Base-by-base conservation (phyloP, 768 basidiomycete genomes). In the Naganishia vaughanmartiniae region DNA sequence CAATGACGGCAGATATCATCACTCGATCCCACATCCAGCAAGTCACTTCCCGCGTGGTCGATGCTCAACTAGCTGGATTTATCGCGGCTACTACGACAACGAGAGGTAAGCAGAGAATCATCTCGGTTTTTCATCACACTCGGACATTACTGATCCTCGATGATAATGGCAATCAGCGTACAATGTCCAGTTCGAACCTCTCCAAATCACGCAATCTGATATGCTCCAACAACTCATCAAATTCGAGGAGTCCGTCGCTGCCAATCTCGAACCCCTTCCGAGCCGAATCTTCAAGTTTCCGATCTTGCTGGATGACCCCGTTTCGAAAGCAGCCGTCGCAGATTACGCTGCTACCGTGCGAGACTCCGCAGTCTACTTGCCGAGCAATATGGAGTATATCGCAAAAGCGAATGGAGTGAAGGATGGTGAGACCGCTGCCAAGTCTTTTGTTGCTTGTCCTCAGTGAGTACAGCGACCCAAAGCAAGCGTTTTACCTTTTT, bases 371-470 rank as follows among this genome's bases (percentile, higher is more conserved):
- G 86, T 86, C 0, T 90, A 89, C 77, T 80, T 90, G 0, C 89
- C 88, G 0, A 87, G 86, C 76, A 89, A 90, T 73, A 80, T 89
- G 42, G 86, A 88, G 46, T 89, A 89, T 74, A 83, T 89, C 1
- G 87, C 87, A 0, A 81, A 80, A 46, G 88, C 88, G 54, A 89
- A 88, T 73, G 87, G 87, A 0, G 79, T 89, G 12, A 73, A 80
- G 17, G 83, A 82, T 36, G 83, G 83, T 6, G 73, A 83, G 1
- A 76, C 78, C 21, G 86, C 86, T 42, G 84, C 83, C 0, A 72
- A 87, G 60, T 76, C 81, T 26, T 82, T 85, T 68, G 77, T 89
- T 11, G 78, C 85, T 11, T 81, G 77, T 19, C 85, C 85, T 6
- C 84, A 84, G 73, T 87, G 84, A 83, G 72, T 28, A 26, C 0